These are phyloP conservation scores for Megacollybia marginata DNA, from an alignment of 768 basidiomycete genomes.

Conservation along the genomic window DNA sequence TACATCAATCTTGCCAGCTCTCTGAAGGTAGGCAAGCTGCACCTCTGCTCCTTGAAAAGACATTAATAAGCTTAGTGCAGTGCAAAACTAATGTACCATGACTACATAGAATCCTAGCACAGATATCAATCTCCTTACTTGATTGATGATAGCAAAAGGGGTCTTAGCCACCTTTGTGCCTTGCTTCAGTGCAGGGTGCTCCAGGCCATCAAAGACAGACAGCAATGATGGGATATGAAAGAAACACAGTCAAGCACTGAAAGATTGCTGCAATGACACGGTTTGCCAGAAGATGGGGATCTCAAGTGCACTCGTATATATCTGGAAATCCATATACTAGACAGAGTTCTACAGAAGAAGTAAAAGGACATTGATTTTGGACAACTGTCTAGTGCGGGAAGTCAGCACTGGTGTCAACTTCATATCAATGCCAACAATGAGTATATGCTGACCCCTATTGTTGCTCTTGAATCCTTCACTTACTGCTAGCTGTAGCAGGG, in stretches of 20 bases:
- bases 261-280: slow-evolving; percentile 31
- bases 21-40: background rate
- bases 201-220: slow-evolving; percentile 38
- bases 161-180: too few species aligned
- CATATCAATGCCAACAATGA: background rate
- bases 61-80: background rate
- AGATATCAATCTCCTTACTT: too few species aligned
- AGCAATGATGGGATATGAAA: slow-evolving; percentile 25
- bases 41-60: background rate
- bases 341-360: too few species aligned
- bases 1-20: too few species aligned
- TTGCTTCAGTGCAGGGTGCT: slow-evolving; percentile 31
- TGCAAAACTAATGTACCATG: background rate
- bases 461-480: background rate
- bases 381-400: too few species aligned
- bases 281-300: too few species aligned
- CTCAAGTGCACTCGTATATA: background rate
- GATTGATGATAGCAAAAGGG: too few species aligned
- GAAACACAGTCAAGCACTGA: slow-evolving; percentile 26
- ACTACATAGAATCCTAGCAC: too few species aligned
- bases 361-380: too few species aligned
- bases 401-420: too few species aligned
- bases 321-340: background rate
- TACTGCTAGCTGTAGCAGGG: background rate
- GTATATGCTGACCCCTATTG: background rate